phyloP scores from a whole-genome alignment of 108 stramenopile species.

The Fragilaria radians region DNA sequence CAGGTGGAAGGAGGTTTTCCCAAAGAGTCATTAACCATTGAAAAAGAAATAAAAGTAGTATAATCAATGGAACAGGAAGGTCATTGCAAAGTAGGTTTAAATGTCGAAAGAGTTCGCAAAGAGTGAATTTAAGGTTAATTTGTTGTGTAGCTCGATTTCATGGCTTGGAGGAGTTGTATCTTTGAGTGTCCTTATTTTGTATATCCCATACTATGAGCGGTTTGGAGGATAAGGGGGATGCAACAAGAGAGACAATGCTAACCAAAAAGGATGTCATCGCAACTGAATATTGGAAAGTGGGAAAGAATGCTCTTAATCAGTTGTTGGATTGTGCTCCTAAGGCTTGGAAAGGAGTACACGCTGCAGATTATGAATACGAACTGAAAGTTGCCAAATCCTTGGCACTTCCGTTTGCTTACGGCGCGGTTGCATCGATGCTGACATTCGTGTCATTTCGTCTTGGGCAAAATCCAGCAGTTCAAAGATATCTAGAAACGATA shows the following conservation, averaged over 20 bases:
- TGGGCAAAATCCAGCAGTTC: background rate
- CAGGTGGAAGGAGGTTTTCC: too few relatives aligned
- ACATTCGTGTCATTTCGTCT: conserved; percentile 11
- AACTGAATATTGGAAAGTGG: conserved; percentile 1
- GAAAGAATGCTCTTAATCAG: background rate
- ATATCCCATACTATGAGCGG: too few relatives aligned
- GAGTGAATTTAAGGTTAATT: too few relatives aligned
- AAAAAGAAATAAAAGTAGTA: too few relatives aligned
- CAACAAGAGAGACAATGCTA: background rate
- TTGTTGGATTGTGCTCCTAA: conserved; percentile 5
- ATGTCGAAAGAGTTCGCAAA: too few relatives aligned
- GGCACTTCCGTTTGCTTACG: conserved; percentile 4
- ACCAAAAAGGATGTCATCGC: background rate
- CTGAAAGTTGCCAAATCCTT: background rate
- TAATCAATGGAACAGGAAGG: too few relatives aligned
- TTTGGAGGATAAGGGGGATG: background rate
- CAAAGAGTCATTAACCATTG: too few relatives aligned
- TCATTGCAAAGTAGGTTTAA: too few relatives aligned
- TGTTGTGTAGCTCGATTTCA: too few relatives aligned
- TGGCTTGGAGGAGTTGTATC: too few relatives aligned
- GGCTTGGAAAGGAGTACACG: conserved; percentile 9
- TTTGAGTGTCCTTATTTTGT: too few relatives aligned
- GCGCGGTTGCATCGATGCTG: background rate
- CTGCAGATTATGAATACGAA: conserved; percentile 5
- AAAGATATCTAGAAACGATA: background rate